Conservation (phyloP, 1,284 basidiomycete species). For the Thecaphora frezii region DNA sequence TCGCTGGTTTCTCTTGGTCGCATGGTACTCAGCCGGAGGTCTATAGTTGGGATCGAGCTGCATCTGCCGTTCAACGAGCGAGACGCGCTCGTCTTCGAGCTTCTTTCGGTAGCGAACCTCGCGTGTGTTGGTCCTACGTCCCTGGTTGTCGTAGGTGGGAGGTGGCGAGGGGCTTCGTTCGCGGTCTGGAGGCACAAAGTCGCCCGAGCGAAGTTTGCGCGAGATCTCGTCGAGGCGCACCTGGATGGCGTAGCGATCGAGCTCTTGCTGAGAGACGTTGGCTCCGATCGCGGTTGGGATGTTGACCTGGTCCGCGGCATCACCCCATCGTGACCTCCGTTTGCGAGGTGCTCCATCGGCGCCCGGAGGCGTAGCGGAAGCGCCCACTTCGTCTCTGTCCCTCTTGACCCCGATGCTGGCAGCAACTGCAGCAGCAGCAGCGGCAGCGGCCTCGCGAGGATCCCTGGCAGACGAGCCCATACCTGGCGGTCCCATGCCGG, state of each 20-base stretch:
- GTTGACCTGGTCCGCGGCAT: constrained; percentile 41
- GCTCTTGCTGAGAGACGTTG: constrained; percentile 47
- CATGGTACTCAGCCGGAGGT: constrained; percentile 89
- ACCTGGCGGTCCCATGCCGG: neutral
- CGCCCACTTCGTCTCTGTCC: constrained; percentile 12
- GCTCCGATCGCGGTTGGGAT: constrained; percentile 50
- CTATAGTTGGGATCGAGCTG: constrained; percentile 96
- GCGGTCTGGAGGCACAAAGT: constrained; percentile 91
- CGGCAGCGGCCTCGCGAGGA: constrained; percentile 20
- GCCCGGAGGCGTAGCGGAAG: constrained; percentile 2
- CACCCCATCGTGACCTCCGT: constrained; percentile 56
- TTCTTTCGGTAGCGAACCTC: constrained; percentile 97
- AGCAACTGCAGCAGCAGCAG: constrained; percentile 28
- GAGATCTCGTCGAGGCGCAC: constrained; percentile 90
- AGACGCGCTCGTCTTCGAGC: constrained; percentile 92
- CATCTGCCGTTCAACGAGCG: constrained; percentile 90
- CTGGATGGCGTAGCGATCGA: constrained; percentile 57
- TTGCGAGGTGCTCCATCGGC: constrained; percentile 42
- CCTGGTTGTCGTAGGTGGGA: constrained; percentile 93
- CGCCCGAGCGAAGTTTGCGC: constrained; percentile 85
- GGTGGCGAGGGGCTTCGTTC: constrained; percentile 94
- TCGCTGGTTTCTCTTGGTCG: constrained; percentile 76
- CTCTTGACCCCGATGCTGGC: constrained; percentile 37
- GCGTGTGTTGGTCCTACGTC: constrained; percentile 94
- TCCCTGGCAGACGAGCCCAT: constrained; percentile 9